Evolutionary conservation across 1,284 basidiomycete genomes (phyloP).

Genomic region (Tylopilus sp.): DNA sequence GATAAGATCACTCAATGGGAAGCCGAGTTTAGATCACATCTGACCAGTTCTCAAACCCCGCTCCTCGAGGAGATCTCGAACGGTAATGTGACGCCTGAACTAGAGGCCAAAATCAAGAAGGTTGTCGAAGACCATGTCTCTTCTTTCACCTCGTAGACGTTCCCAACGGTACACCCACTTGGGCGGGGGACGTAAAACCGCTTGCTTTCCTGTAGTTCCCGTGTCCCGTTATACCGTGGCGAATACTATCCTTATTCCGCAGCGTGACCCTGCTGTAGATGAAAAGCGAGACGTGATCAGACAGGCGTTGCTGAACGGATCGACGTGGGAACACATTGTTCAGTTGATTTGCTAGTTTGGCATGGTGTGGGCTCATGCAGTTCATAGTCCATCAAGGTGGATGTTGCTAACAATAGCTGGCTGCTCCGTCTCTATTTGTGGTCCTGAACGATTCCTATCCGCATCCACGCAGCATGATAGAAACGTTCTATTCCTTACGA

Average conservation of each 20-base stretch:
- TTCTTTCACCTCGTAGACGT: slow-evolving; percentile 67
- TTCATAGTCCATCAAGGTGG: too few species aligned
- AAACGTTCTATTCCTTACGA: background rate
- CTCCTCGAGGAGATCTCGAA: slow-evolving; percentile 81
- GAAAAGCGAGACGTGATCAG: background rate
- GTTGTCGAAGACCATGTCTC: slow-evolving; percentile 84
- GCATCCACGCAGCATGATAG: too few species aligned
- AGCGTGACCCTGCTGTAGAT: slow-evolving; percentile 7
- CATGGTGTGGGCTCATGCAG: too few species aligned
- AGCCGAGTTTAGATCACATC: slow-evolving; percentile 81
- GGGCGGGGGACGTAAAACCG: slow-evolving; percentile 21
- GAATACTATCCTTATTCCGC: slow-evolving; percentile 33
- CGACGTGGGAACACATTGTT: too few species aligned
- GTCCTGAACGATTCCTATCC: too few species aligned
- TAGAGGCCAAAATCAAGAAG: slow-evolving; percentile 93
- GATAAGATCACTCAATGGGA: slow-evolving; percentile 96
- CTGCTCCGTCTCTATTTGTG: too few species aligned
- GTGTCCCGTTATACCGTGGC: slow-evolving; percentile 24
- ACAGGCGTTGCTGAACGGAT: too few species aligned
- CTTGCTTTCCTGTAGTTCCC: slow-evolving; percentile 13
- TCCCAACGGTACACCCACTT: slow-evolving; percentile 8
- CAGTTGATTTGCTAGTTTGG: too few species aligned
- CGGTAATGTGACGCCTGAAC: slow-evolving; percentile 83
- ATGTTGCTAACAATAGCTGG: too few species aligned
- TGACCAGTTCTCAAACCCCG: slow-evolving; percentile 61